Evolutionary conservation across 2,329 filamentous ascomycete genomes (phyloP).

Genomic region (Beauveria medogensis): DNA sequence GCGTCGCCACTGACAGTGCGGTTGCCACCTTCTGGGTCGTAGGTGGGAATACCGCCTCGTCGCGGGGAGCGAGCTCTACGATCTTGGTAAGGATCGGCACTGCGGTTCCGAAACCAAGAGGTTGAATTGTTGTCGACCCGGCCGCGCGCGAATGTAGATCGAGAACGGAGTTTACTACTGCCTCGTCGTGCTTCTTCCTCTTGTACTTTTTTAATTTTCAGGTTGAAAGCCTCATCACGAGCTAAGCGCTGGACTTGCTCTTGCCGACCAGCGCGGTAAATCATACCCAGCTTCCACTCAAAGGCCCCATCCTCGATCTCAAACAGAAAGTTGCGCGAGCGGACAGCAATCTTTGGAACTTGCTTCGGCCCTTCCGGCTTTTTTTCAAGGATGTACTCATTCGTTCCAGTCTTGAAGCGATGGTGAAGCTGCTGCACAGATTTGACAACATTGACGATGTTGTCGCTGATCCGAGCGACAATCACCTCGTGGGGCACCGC

Average conservation of each 20-base stretch:
- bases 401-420: slow-evolving; percentile 77
- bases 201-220: slow-evolving; percentile 79
- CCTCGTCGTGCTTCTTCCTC: slow-evolving; percentile 57
- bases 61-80: slow-evolving; percentile 21
- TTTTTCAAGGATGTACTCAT: slow-evolving; percentile 83
- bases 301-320: slow-evolving; percentile 95
- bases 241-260: slow-evolving; percentile 88
- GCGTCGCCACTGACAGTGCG: slow-evolving; percentile 60
- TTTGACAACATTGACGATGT: slow-evolving; percentile 80
- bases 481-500: slow-evolving; percentile 88
- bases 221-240: slow-evolving; percentile 77
- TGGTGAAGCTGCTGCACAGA: slow-evolving; percentile 86
- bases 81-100: slow-evolving; percentile 38
- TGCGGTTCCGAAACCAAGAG: slow-evolving; percentile 44
- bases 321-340: slow-evolving; percentile 75
- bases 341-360: slow-evolving; percentile 77
- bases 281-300: slow-evolving; percentile 93
- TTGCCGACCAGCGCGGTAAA: slow-evolving; percentile 79
- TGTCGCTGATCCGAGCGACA: slow-evolving; percentile 87
- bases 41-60: slow-evolving; percentile 47
- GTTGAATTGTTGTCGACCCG: slow-evolving; percentile 21
- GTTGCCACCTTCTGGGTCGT: slow-evolving; percentile 68
- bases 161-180: slow-evolving; percentile 43
- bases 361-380: slow-evolving; percentile 76
- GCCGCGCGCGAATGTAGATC: slow-evolving; percentile 40